A percentile compares a stretch with the other conserved stretches of the same genome.
Evolutionary conservation across 2,329 filamentous ascomycete genomes (phyloP).

Genomic region (Metarhizium guizhouense): DNA sequence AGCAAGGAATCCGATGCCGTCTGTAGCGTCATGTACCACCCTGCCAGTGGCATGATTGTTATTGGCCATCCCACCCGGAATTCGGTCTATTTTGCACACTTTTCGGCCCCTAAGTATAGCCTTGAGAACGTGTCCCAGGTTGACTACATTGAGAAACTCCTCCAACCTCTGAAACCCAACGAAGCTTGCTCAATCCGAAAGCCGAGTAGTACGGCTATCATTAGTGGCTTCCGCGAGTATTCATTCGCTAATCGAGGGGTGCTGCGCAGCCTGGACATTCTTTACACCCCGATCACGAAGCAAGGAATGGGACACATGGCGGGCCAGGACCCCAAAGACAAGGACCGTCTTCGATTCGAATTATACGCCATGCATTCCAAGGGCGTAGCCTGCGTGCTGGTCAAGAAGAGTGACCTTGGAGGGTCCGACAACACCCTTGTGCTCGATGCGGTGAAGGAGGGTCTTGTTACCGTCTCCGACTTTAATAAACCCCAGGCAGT

Average conservation of each 20-base stretch:
- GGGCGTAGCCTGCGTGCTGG: constrained; percentile 80
- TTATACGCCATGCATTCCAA: constrained; percentile 96
- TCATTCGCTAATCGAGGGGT: constrained; percentile 81
- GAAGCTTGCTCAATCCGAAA: constrained; percentile 47
- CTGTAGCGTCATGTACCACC: constrained; percentile 92
- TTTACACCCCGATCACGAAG: constrained; percentile 59
- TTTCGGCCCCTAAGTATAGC: constrained; percentile 90
- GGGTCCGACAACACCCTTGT: constrained; percentile 91
- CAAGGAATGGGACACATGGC: constrained; percentile 60
- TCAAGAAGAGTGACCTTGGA: constrained; percentile 83
- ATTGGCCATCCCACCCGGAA: constrained; percentile 95
- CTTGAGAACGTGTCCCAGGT: constrained; percentile 78
- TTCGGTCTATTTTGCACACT: constrained; percentile 92
- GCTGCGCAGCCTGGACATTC: constrained; percentile 82
- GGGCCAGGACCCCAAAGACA: not conserved
- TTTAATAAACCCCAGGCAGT: constrained; percentile 45
- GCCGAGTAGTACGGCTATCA: constrained; percentile 91
- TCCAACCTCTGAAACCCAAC: constrained; percentile 17
- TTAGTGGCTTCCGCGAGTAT: constrained; percentile 93
- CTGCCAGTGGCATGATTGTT: constrained; percentile 83
- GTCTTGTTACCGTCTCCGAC: constrained; percentile 65
- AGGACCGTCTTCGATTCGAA: constrained; percentile 57
- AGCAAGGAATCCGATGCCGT: constrained; percentile 96
- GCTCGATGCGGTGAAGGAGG: constrained; percentile 60
- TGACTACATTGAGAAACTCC: constrained; percentile 72